A percentile compares a stretch with the other conserved stretches of the same genome.
Evolutionary conservation across 2,329 filamentous ascomycete genomes (phyloP).

Genomic region (Fusarium napiforme): DNA sequence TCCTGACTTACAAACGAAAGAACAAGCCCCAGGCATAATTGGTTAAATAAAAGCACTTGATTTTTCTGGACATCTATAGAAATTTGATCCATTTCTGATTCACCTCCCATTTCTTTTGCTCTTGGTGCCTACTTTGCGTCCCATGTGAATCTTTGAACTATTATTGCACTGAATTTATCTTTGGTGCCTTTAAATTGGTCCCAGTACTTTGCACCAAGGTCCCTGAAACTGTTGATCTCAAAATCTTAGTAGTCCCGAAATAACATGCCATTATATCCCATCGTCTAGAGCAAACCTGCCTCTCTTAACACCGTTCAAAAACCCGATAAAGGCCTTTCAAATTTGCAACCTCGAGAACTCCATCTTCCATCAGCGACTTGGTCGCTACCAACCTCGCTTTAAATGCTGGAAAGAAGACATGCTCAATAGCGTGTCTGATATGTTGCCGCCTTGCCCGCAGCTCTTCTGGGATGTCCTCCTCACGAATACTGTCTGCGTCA

Average conservation of each 20-base stretch:
- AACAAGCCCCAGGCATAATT: constrained; percentile 54
- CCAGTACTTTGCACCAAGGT: constrained; percentile 1
- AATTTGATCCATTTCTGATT: neutral
- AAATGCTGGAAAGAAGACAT: constrained; percentile 90
- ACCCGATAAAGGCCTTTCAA: constrained; percentile 92
- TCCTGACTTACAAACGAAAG: constrained; percentile 73
- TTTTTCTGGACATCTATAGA: neutral
- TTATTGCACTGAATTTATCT: neutral
- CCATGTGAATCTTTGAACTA: neutral
- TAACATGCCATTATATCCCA: neutral
- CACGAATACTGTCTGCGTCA: constrained; percentile 47
- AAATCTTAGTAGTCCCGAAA: constrained; percentile 5
- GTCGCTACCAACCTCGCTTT: constrained; percentile 86
- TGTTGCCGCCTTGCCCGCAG: constrained; percentile 72
- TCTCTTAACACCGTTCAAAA: constrained; percentile 85
- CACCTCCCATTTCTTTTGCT: neutral
- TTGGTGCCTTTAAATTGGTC: neutral
- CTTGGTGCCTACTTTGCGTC: neutral
- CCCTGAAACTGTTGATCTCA: neutral
- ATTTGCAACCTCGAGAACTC: constrained; percentile 87
- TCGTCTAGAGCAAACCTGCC: neutral
- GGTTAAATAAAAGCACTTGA: constrained; percentile 21
- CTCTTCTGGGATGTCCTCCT: constrained; percentile 58
- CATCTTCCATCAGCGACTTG: constrained; percentile 76
- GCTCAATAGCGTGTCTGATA: constrained; percentile 80